Percentiles rank a stretch among this genome's conserved stretches.
These are phyloP conservation scores for Nitzschia sp. DNA, from an alignment of 108 stramenopile species.

Conservation along the genomic window DNA sequence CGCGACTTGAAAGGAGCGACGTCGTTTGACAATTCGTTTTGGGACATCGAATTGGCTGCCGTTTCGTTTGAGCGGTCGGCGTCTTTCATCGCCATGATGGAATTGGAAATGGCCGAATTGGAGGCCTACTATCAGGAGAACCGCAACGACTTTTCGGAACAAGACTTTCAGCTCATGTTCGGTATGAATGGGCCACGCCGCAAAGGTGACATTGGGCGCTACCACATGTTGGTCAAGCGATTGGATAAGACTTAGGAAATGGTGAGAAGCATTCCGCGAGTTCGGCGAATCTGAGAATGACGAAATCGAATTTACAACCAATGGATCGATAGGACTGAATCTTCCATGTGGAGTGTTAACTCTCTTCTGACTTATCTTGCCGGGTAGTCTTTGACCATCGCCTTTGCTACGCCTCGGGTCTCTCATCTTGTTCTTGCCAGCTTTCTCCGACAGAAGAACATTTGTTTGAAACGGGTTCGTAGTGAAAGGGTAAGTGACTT, in stretches of 20 bases:
- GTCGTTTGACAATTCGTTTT: slow-evolving; percentile 84
- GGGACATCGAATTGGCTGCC: slow-evolving; percentile 85
- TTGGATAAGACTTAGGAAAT: neutral
- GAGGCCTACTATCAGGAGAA: slow-evolving; percentile 76
- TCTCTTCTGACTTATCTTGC: too few species aligned
- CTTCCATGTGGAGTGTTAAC: slow-evolving; percentile 11
- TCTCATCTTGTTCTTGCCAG: too few species aligned
- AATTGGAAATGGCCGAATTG: slow-evolving; percentile 78
- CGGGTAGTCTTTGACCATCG: too few species aligned
- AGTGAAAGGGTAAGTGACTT: too few species aligned
- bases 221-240: slow-evolving; percentile 55
- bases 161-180: slow-evolving; percentile 86
- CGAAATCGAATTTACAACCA: neutral
- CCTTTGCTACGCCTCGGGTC: too few species aligned
- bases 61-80: slow-evolving; percentile 85
- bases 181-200: slow-evolving; percentile 75
- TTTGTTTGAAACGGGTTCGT: too few species aligned
- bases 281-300: slow-evolving; percentile 11
- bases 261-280: neutral
- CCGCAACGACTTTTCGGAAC: slow-evolving; percentile 68
- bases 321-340: slow-evolving; percentile 52
- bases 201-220: slow-evolving; percentile 69
- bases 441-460: too few species aligned
- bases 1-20: slow-evolving; percentile 86
- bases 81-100: slow-evolving; percentile 84